Evolutionary conservation across 2,329 filamentous ascomycete genomes (phyloP), one percentile per base, ranked within the genome.

Genomic region (Cladosporium sp.): DNA sequence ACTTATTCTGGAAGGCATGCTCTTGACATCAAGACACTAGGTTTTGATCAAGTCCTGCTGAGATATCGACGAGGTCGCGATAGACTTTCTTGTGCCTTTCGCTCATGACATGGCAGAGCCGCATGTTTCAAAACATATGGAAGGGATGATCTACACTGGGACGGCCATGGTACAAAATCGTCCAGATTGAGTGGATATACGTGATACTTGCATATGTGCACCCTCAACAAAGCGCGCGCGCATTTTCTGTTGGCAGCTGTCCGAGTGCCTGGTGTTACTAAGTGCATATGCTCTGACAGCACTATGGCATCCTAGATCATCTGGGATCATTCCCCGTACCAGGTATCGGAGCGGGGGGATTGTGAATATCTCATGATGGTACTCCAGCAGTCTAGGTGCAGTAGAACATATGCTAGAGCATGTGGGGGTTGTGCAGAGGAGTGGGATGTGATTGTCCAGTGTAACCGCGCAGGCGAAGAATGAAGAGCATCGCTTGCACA

Each of bases 181-280:
- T 26, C 52, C 28, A 21, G 21, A 55, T 33, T 21, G 28, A 31
- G 16, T 33, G n/a, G 28, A 10, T 18, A 31, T 33, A 33, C 29
- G 52, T 53, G 28, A 29, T 55, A 33, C 52, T 29, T 55, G 52
- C 52, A 55, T 55, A 12, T 33, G 26, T 55, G 52, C n/a, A 33
- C 52, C 52, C 28, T 55, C 29, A 55, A 55, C 52, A 33, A 55
- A 55, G 8, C 21, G 18, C 28, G 18, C 28, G 33, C 52, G 31
- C 31, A 55, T 55, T 1, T 18, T 33, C 12, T 29, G 10, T 29
- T 55, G 16, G 52, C 29, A 55, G 52, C 52, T 55, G 52, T 21
- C n/a, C 29, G 52, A 33, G 18, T 33, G 16, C 11, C 18, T 21
- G 29, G 8, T 55, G 52, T 55, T 31, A 55, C 52, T 23, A 46